Evolutionary conservation across 257 asterid species (phyloP).

Genomic region (Plectranthus barbatus): DNA sequence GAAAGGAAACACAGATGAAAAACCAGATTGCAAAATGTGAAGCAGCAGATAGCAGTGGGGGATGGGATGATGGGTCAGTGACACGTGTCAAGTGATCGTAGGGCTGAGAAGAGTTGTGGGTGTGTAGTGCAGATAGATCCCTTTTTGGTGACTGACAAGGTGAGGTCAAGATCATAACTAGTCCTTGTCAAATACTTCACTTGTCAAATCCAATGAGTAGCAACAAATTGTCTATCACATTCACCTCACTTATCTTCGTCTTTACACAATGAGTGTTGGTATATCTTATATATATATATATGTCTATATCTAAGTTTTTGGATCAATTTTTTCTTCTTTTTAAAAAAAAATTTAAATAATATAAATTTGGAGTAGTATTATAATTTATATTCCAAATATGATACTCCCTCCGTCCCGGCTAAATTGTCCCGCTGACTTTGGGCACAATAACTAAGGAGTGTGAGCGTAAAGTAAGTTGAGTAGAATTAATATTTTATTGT

Average conservation of each 20-base stretch:
- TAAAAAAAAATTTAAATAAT: too few relatives aligned
- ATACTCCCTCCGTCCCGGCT: too few relatives aligned
- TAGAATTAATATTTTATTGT: too few relatives aligned
- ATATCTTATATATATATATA: not conserved
- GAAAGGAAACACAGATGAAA: not conserved
- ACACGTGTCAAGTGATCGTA: conserved; percentile 14
- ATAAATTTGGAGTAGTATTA: too few relatives aligned
- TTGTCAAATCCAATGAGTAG: conserved; percentile 20
- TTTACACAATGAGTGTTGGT: too few relatives aligned
- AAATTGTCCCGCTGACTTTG: too few relatives aligned
- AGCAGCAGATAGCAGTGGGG: not conserved
- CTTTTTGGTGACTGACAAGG: not conserved
- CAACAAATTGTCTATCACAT: not conserved
- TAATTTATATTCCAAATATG: too few relatives aligned
- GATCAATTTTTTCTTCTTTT: too few relatives aligned
- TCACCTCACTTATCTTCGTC: too few relatives aligned
- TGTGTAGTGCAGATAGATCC: too few relatives aligned
- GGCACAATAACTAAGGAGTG: too few relatives aligned
- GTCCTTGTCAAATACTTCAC: conserved; percentile 6
- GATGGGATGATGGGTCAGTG: not conserved
- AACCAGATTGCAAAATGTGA: not conserved
- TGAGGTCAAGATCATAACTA: conserved; percentile 12
- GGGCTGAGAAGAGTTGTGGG: conserved; percentile 7
- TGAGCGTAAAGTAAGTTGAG: too few relatives aligned
- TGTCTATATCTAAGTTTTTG: not conserved